Percentiles rank a stretch among this genome's conserved stretches.
These are phyloP conservation scores for Zangia roseola DNA, from an alignment of 768 basidiomycete species.

Conservation along the genomic window DNA sequence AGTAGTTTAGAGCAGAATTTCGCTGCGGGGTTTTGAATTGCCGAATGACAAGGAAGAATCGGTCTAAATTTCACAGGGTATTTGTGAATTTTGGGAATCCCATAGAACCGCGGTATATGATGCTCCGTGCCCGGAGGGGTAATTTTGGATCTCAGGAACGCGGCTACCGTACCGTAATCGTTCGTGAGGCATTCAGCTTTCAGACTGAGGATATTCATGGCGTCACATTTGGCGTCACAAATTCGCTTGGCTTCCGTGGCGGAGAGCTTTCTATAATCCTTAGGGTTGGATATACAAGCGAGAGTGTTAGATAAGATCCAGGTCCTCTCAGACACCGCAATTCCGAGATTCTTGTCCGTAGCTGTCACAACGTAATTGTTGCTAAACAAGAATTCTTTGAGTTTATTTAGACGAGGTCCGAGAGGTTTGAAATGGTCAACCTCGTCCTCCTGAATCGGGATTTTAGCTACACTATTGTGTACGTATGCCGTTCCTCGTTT, in stretches of 20 bases:
- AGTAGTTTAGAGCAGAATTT: slow-evolving; percentile 5
- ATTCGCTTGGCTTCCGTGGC: background rate
- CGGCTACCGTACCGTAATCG: background rate
- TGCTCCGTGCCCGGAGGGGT: background rate
- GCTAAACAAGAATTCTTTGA: background rate
- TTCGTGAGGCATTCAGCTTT: background rate
- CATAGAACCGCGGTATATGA: slow-evolving; percentile 6
- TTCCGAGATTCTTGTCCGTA: slow-evolving; percentile 3
- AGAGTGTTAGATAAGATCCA: background rate
- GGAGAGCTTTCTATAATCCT: background rate
- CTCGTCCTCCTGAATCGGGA: background rate
- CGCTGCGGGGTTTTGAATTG: background rate
- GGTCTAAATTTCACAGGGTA: slow-evolving; percentile 3
- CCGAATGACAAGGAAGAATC: background rate
- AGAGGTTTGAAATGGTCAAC: slow-evolving; percentile 2
- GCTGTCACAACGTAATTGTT: background rate
- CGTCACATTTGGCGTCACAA: background rate
- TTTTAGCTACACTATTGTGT: background rate
- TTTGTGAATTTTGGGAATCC: slow-evolving; percentile 16
- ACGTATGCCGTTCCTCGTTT: background rate
- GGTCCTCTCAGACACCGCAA: slow-evolving; percentile 4
- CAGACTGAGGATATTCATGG: background rate
- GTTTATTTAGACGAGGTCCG: background rate
- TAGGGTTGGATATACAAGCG: background rate
- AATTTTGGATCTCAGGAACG: background rate